phyloP scores from a whole-genome alignment of 2,329 filamentous ascomycete genomes.

The Alternaria ventricosa region DNA sequence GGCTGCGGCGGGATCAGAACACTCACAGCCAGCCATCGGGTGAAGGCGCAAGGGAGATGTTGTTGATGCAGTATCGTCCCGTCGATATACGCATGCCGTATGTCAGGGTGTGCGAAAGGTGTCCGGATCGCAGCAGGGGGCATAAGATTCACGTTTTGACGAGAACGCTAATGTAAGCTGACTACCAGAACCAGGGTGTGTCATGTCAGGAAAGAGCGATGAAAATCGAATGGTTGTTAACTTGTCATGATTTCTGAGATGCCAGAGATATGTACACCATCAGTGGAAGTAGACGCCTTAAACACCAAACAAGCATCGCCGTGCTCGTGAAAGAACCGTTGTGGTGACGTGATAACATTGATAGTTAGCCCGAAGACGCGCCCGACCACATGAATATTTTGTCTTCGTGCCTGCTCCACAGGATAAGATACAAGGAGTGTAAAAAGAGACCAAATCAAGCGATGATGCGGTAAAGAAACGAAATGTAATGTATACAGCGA shows the following conservation, averaged over 20 bases:
- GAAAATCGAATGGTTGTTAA: not conserved
- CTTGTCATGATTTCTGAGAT: not conserved
- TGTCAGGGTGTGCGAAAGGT: not conserved
- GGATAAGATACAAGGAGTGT: constrained; percentile 27
- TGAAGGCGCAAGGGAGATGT: not conserved
- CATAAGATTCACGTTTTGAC: not conserved
- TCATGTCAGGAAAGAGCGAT: not conserved
- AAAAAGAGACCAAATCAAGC: constrained; percentile 16
- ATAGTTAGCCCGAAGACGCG: constrained; percentile 13
- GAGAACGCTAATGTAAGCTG: not conserved
- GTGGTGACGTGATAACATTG: constrained; percentile 26
- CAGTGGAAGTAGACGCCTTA: not conserved
- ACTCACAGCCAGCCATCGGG: not conserved
- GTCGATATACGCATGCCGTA: not conserved
- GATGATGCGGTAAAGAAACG: constrained; percentile 24
- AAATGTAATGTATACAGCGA: constrained; percentile 41
- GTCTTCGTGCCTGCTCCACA: constrained; percentile 20
- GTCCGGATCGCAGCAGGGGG: not conserved
- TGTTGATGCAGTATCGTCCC: not conserved
- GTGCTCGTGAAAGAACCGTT: constrained; percentile 2
- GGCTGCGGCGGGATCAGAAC: not conserved
- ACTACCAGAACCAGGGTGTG: not conserved
- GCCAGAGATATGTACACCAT: not conserved
- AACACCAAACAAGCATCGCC: constrained; percentile 12
- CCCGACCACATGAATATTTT: constrained; percentile 11